Percentiles rank a stretch among this genome's conserved stretches.
Conservation (phyloP, 1,139 yeast species). For the Suhomyces ambrosiae region DNA sequence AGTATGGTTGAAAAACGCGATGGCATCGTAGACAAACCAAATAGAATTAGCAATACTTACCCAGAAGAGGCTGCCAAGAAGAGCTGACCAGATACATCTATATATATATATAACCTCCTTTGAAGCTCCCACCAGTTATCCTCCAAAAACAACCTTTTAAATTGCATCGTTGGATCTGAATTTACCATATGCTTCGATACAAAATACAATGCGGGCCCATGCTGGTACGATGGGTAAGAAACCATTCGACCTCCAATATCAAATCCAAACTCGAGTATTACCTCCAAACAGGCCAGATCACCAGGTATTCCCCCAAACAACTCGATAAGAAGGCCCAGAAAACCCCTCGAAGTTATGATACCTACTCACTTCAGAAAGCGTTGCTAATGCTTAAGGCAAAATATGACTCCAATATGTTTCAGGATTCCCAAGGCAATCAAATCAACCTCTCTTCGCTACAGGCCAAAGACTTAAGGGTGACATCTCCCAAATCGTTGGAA, state of each 20-base stretch:
- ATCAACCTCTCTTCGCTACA: slow-evolving; percentile 22
- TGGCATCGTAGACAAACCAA: slow-evolving; percentile 6
- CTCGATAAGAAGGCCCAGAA: slow-evolving; percentile 12
- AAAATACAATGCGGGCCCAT: not conserved
- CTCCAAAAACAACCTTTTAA: too few species aligned
- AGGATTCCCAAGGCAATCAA: slow-evolving; percentile 22
- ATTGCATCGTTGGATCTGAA: too few species aligned
- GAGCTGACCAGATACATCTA: too few species aligned
- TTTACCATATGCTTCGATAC: too few species aligned
- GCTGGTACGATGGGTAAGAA: slow-evolving; percentile 1
- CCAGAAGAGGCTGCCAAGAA: too few species aligned
- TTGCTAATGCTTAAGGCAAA: slow-evolving; percentile 26
- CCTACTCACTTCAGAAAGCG: slow-evolving; percentile 27
- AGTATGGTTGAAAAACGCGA: slow-evolving; percentile 6
- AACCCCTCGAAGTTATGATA: not conserved
- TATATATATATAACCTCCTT: too few species aligned
- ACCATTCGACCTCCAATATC: slow-evolving; percentile 14
- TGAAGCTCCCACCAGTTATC: too few species aligned
- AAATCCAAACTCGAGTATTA: slow-evolving; percentile 32
- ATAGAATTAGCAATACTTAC: too few species aligned
- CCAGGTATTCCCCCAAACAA: slow-evolving; percentile 22
- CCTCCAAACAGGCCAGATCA: slow-evolving; percentile 31
- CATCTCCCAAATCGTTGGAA: slow-evolving; percentile 23
- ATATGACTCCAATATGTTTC: slow-evolving; percentile 24
- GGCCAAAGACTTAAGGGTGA: slow-evolving; percentile 27